Evolutionary conservation across 139 green algal genomes (phyloP), one percentile per base, ranked within the genome.

Genomic region (Monoraphidium neglectum): DNA sequence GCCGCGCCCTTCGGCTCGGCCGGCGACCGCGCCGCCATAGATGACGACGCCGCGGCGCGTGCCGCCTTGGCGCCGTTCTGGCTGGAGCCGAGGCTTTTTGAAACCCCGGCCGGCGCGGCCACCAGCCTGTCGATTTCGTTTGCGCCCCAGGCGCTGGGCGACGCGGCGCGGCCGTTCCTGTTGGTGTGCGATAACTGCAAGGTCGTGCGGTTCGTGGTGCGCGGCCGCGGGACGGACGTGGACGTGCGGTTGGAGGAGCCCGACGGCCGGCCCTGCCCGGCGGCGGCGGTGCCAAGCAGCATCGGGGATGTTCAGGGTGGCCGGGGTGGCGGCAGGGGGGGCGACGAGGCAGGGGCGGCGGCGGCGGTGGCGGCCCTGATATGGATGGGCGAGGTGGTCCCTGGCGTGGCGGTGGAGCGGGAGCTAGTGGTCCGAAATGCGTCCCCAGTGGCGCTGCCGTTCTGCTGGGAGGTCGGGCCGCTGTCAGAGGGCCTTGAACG

Each of bases 131-230:
- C 72, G 10, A 75, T 91, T 23, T 51, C 40, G 8, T 91, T 87
- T 49, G 78, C 74, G 57, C 86, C 86, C 13, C 30, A 38, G 0
- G 49, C 32, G 12, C 72, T 66, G 64, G 86, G 86, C 8, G 38
- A 47, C 26, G 61, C 76, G 28, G 46, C 68, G 32, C 76, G 79
- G 33, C 47, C 73, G 1, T 76, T 89, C 65, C 70, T 91, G 30
- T 68, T 91, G 67, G 84, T 91, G 10, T 88, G 82, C 59, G 87
- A 91, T 65, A 91, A 91, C 75, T 88, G 87, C 80, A 78, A 84
- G 61, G 86, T 89, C 68, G 0, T 80, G 76, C 67, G 62, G 30
- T 83, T 90, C 62, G 56, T 30, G 2, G 32, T 91, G 5, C 35
- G 54, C 12, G 87, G 84, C 59, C 46, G 78, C 4, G 84, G 71